These are phyloP conservation scores for Aspergillus sparsus DNA, from an alignment of 495 filamentous ascomycete species.

Conservation along the genomic window DNA sequence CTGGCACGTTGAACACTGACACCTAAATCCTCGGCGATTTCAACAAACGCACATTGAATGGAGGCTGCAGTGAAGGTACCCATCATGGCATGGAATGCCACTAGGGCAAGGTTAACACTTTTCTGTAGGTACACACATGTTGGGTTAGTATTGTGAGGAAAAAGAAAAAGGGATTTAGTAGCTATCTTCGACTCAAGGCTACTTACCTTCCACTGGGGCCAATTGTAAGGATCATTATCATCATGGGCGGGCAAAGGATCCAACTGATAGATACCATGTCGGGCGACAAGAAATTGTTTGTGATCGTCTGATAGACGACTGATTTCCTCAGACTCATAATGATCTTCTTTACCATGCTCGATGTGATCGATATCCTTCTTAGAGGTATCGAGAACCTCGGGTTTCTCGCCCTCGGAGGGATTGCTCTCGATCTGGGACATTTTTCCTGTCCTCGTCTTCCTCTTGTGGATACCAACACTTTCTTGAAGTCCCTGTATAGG, in stretches of 20 bases:
- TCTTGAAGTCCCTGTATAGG: too few relatives aligned
- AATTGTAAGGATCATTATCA: slow-evolving; percentile 56
- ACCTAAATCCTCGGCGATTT: slow-evolving; percentile 47
- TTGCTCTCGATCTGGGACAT: too few relatives aligned
- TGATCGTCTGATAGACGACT: slow-evolving; percentile 37
- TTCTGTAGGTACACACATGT: slow-evolving; percentile 39
- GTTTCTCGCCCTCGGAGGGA: too few relatives aligned
- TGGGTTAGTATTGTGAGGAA: too few relatives aligned
- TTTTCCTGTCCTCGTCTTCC: too few relatives aligned
- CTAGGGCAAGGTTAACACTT: slow-evolving; percentile 50
- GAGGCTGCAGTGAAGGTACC: slow-evolving; percentile 56
- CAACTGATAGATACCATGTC: slow-evolving; percentile 56
- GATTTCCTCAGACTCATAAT: slow-evolving; percentile 3
- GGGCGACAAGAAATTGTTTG: slow-evolving; percentile 48
- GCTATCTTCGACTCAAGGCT: neutral
- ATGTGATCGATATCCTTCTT: too few relatives aligned
- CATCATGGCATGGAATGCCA: slow-evolving; percentile 59
- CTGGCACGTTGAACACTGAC: slow-evolving; percentile 46
- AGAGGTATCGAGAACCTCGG: too few relatives aligned
- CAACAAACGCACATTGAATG: slow-evolving; percentile 54
- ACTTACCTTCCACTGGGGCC: slow-evolving; percentile 54
- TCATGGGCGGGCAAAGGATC: slow-evolving; percentile 53
- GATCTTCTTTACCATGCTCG: too few relatives aligned
- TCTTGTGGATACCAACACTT: too few relatives aligned
- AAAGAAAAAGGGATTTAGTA: neutral